Evolutionary conservation across 2,329 filamentous ascomycete species (phyloP).

Genomic region (Curvularia lunata): DNA sequence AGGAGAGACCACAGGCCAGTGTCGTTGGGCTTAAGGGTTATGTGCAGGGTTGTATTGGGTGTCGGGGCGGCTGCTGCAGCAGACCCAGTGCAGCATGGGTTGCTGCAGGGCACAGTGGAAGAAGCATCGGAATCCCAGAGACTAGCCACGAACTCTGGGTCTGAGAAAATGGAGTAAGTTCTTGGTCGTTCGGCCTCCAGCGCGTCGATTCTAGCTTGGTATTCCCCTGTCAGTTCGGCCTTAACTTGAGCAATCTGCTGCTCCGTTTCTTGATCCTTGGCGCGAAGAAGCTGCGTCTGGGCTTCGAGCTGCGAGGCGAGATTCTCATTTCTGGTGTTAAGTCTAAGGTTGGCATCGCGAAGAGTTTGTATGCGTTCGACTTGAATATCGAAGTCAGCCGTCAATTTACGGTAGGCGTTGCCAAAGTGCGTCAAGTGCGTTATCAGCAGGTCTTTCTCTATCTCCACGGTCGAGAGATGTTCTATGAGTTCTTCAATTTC

Average conservation of each 20-base stretch:
- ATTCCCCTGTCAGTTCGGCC: background rate
- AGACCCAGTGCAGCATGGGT: background rate
- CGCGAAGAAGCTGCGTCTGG: background rate
- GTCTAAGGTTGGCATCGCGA: background rate
- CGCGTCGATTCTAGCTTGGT: background rate
- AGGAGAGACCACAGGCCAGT: constrained; percentile 15
- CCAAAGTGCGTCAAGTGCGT: background rate
- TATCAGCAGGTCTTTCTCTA: background rate
- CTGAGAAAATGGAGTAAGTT: background rate
- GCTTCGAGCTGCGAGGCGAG: background rate
- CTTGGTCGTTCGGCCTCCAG: background rate
- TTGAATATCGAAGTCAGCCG: background rate
- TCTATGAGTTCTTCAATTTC: background rate
- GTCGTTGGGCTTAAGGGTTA: constrained; percentile 17
- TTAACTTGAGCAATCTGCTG: background rate
- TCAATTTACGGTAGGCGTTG: background rate
- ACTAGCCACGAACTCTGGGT: background rate
- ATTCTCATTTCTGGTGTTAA: background rate
- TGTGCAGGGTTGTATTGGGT: constrained; percentile 14
- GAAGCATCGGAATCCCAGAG: background rate
- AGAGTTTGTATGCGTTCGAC: background rate
- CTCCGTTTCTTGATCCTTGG: background rate
- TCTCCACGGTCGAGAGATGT: background rate
- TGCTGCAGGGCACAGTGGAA: background rate
- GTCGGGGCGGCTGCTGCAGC: background rate